These are phyloP conservation scores for Xeromyces bisporus DNA, from an alignment of 495 filamentous ascomycete species.

Conservation along the genomic window DNA sequence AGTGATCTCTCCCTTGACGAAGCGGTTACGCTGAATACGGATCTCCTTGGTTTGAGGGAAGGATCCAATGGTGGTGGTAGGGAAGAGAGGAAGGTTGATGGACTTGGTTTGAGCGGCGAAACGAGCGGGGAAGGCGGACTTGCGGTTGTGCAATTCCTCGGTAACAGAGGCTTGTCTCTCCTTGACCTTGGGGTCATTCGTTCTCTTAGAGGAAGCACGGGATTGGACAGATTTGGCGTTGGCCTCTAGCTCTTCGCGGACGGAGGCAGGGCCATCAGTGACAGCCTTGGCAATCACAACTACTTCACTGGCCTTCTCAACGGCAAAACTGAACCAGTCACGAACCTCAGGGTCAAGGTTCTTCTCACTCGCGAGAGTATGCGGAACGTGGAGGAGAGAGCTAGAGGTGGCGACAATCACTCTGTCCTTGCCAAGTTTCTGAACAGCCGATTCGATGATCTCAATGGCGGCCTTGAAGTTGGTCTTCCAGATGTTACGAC, in stretches of 20 bases:
- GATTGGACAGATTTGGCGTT: constrained; percentile 83
- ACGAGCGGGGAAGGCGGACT: constrained; percentile 67
- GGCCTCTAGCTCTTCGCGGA: constrained; percentile 73
- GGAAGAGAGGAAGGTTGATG: constrained; percentile 89
- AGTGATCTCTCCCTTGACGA: constrained; percentile 94
- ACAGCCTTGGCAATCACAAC: constrained; percentile 92
- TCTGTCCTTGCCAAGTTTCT: constrained; percentile 87
- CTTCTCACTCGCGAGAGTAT: constrained; percentile 96
- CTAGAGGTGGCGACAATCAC: constrained; percentile 92
- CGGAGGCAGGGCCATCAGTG: constrained; percentile 71
- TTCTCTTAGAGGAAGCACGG: constrained; percentile 77
- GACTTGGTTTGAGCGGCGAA: constrained; percentile 71
- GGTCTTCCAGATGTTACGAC: constrained; percentile 99
- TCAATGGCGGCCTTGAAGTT: constrained; percentile 85
- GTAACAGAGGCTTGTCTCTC: constrained; percentile 80
- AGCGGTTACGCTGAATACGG: constrained; percentile 85
- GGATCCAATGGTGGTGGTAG: constrained; percentile 95
- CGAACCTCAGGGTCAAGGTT: constrained; percentile 78
- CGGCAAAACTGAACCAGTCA: constrained; percentile 98
- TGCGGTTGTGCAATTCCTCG: constrained; percentile 71
- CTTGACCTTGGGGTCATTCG: constrained; percentile 93
- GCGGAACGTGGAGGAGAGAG: constrained; percentile 92
- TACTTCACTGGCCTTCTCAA: constrained; percentile 84
- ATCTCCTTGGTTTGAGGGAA: constrained; percentile 99
- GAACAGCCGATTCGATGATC: constrained; percentile 69